These are phyloP conservation scores for Didymella sp. DNA, from an alignment of 2,329 filamentous ascomycete species.

Conservation along the genomic window DNA sequence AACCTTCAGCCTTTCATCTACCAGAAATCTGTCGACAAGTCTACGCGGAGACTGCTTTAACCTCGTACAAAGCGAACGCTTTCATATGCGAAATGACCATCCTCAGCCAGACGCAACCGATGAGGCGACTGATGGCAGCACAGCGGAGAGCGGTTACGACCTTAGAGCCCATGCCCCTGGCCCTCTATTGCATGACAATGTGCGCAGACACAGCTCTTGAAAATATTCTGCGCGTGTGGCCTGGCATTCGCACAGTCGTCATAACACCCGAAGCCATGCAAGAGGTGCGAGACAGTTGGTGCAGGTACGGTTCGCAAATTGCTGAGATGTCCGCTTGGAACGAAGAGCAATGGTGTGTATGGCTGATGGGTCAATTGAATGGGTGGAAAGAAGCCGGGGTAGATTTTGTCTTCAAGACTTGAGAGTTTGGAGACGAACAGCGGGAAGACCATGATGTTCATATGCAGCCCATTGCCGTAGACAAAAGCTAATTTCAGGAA, in stretches of 20 bases:
- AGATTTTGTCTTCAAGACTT: neutral
- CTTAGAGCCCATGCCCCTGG: neutral
- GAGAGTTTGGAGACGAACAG: no score
- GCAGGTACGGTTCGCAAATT: no score
- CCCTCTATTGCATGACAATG: neutral
- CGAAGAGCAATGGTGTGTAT: neutral
- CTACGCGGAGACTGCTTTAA: conserved; percentile 4
- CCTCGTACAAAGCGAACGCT: neutral
- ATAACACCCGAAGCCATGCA: neutral
- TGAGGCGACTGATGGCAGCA: neutral
- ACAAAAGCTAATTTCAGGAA: no score
- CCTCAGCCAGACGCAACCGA: neutral
- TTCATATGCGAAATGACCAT: neutral
- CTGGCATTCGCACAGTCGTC: neutral
- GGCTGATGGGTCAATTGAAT: neutral
- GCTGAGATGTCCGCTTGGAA: neutral
- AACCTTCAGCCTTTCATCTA: neutral
- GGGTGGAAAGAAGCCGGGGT: neutral
- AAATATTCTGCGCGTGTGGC: neutral
- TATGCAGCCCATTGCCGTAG: no score
- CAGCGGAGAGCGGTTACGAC: neutral
- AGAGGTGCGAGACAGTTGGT: neutral
- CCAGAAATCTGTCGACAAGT: conserved; percentile 13
- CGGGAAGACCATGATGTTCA: no score
- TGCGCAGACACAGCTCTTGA: neutral